Conservation (phyloP, 2,329 filamentous ascomycete genomes). For the Aspergillus sp. region DNA sequence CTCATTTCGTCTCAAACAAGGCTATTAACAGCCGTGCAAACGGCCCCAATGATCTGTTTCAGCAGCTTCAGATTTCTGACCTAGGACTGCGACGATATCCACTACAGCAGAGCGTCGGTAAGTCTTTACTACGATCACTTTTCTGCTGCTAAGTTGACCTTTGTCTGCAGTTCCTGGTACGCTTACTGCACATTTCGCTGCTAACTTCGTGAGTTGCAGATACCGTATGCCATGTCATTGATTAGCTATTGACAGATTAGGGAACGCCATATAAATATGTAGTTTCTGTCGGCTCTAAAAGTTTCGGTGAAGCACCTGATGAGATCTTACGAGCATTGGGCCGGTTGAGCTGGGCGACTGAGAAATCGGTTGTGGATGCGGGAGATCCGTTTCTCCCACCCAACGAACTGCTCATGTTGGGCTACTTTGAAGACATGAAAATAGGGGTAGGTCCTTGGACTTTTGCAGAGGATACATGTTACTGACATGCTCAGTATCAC, state of each 20-base stretch:
- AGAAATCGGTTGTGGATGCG: slow-evolving; percentile 28
- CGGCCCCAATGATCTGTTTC: slow-evolving; percentile 59
- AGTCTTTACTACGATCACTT: slow-evolving; percentile 9
- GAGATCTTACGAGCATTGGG: slow-evolving; percentile 42
- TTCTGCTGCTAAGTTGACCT: background rate
- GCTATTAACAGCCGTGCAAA: slow-evolving; percentile 44
- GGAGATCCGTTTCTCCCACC: slow-evolving; percentile 32
- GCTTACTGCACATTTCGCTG: slow-evolving; percentile 42
- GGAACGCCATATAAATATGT: slow-evolving; percentile 57
- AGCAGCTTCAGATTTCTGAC: slow-evolving; percentile 39
- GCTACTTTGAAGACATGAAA: slow-evolving; percentile 50
- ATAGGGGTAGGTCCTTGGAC: slow-evolving; percentile 38
- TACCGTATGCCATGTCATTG: background rate
- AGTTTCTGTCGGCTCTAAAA: slow-evolving; percentile 40
- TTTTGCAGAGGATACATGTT: background rate
- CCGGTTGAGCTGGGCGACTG: slow-evolving; percentile 49
- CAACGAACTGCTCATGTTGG: slow-evolving; percentile 51
- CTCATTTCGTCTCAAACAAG: slow-evolving; percentile 53
- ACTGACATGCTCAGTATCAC: slow-evolving; percentile 40
- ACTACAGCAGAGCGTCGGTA: slow-evolving; percentile 27
- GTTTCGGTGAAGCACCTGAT: slow-evolving; percentile 36
- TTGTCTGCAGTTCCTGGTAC: slow-evolving; percentile 25
- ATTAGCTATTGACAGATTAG: slow-evolving; percentile 14
- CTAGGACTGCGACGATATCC: slow-evolving; percentile 43
- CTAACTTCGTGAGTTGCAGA: slow-evolving; percentile 39